These are phyloP conservation scores for Piper longum DNA, from an alignment of 164 flowering plant genomes.

Conservation along the genomic window DNA sequence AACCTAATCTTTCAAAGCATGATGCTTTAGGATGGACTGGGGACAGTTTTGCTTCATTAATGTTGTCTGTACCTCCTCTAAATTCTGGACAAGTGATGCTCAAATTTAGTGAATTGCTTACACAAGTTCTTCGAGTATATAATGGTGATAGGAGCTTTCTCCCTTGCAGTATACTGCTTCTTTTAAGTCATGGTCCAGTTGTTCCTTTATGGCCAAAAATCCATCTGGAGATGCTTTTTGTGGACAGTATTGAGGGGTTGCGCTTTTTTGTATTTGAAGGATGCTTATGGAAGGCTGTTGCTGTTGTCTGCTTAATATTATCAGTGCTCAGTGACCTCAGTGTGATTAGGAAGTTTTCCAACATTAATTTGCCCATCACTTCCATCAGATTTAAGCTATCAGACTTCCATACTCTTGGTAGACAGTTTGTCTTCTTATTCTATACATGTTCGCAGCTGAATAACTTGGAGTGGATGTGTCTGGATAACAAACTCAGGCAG, in stretches of 20 bases:
- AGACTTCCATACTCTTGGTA: conserved; percentile 23
- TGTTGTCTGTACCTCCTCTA: conserved; percentile 15
- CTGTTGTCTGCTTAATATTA: conserved; percentile 42
- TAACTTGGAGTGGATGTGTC: conserved; percentile 39
- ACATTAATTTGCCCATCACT: conserved; percentile 54
- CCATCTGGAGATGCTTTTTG: conserved; percentile 72
- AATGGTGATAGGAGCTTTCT: conserved; percentile 16
- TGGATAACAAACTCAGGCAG: conserved; percentile 38
- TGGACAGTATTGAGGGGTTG: conserved; percentile 60
- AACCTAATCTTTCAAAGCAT: conserved; percentile 5
- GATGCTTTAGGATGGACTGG: conserved; percentile 13
- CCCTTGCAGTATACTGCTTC: conserved; percentile 18
- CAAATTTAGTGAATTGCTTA: conserved; percentile 19
- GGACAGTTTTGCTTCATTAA: conserved; percentile 19
- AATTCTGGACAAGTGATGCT: conserved; percentile 22
- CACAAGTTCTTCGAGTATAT: conserved; percentile 6
- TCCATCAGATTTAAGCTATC: conserved; percentile 57
- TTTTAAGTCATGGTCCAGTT: conserved; percentile 47
- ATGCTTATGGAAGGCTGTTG: conserved; percentile 59
- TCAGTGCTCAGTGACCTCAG: conserved; percentile 25
- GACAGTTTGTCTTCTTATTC: conserved; percentile 49
- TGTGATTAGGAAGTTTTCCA: conserved; percentile 23
- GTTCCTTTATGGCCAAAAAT: conserved; percentile 54
- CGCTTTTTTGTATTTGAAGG: conserved; percentile 70
- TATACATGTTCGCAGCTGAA: conserved; percentile 38